Conservation (phyloP, 768 basidiomycete species). For the Pleurotus citrinopileatus region DNA sequence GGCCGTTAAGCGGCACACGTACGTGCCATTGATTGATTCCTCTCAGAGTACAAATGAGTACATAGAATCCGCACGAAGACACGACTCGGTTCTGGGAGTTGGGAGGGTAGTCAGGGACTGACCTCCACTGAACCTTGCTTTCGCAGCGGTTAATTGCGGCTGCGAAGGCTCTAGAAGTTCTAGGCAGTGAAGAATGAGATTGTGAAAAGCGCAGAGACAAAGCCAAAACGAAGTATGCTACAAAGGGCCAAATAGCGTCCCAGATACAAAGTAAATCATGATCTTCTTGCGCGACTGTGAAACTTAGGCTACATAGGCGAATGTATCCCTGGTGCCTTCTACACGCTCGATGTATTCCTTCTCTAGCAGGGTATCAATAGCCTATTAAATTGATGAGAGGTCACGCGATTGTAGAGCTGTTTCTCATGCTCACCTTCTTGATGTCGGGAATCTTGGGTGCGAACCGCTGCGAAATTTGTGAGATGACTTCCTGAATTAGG, state of each 20-base stretch:
- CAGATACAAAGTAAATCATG: background rate
- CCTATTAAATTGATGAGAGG: conserved; percentile 39
- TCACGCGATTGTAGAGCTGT: background rate
- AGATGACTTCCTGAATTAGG: conserved; percentile 86
- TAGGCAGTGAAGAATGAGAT: background rate
- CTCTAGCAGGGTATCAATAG: conserved; percentile 89
- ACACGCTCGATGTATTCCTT: conserved; percentile 98
- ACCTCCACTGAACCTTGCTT: too few species aligned
- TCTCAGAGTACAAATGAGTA: too few species aligned
- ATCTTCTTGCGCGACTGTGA: background rate
- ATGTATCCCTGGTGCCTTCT: conserved; percentile 87
- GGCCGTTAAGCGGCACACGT: too few species aligned
- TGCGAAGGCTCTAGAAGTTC: background rate
- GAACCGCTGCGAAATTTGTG: conserved; percentile 85
- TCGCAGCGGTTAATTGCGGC: too few species aligned
- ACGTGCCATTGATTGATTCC: too few species aligned
- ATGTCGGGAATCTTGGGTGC: conserved; percentile 94
- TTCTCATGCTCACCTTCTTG: conserved; percentile 74
- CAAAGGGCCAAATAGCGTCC: background rate
- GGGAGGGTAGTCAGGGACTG: too few species aligned
- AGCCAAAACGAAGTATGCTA: conserved; percentile 1
- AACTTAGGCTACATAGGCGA: conserved; percentile 70
- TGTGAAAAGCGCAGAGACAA: background rate
- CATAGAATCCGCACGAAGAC: too few species aligned
- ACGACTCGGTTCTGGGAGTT: too few species aligned